A percentile compares a stretch with the other conserved stretches of the same genome.
phyloP scores from a whole-genome alignment of 2,329 filamentous ascomycete species.

The Cadophora luteo-olivacea region DNA sequence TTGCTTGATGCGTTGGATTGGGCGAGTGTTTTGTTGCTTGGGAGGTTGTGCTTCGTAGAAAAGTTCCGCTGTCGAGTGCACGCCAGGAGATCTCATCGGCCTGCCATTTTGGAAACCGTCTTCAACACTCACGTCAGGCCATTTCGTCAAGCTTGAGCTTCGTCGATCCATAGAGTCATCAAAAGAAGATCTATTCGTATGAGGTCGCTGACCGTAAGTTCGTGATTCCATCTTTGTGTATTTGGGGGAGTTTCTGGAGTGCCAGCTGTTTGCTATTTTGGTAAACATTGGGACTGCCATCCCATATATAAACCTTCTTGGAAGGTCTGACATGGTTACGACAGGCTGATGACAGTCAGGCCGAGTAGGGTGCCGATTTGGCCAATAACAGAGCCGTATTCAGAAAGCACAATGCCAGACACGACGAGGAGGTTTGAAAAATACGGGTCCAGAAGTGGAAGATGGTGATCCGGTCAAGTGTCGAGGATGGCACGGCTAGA shows the following conservation, averaged over 20 bases:
- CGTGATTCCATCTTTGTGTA: slow-evolving; percentile 29
- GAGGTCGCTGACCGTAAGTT: slow-evolving; percentile 3
- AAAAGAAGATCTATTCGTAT: slow-evolving; percentile 24
- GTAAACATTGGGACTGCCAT: slow-evolving; percentile 27
- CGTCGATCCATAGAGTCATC: slow-evolving; percentile 21
- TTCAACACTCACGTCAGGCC: slow-evolving; percentile 31
- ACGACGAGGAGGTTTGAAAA: slow-evolving; percentile 5
- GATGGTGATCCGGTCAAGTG: neutral
- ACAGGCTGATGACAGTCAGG: neutral
- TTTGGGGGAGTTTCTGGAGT: slow-evolving; percentile 9
- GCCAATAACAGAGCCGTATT: neutral
- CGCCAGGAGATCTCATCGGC: slow-evolving; percentile 10
- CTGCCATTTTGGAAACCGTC: slow-evolving; percentile 18
- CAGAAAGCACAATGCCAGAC: neutral
- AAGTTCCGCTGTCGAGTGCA: slow-evolving; percentile 13
- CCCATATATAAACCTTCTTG: slow-evolving; percentile 18
- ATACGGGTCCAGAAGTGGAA: slow-evolving; percentile 2
- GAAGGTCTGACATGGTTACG: neutral
- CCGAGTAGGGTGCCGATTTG: neutral
- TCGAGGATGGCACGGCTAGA: slow-evolving; percentile 16
- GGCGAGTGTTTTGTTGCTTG: slow-evolving; percentile 14
- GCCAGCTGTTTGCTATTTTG: slow-evolving; percentile 21
- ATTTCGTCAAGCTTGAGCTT: slow-evolving; percentile 22
- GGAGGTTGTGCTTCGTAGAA: slow-evolving; percentile 26
- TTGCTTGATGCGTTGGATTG: slow-evolving; percentile 22